These are phyloP conservation scores for Leccinum pachyderme DNA, from an alignment of 1,284 basidiomycete genomes.

Conservation along the genomic window DNA sequence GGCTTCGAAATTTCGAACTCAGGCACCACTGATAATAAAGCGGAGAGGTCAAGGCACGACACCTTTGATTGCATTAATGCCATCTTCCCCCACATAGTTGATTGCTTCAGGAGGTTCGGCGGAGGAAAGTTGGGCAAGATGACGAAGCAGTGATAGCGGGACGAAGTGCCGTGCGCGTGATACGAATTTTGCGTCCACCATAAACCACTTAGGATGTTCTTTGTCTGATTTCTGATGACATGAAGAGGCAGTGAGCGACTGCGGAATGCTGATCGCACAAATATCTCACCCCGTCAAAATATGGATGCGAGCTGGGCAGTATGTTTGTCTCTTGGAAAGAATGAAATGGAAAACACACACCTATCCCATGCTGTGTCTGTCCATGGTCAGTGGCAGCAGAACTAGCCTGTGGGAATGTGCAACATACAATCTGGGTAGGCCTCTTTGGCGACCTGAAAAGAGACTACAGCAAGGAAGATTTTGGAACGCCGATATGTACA, in stretches of 20 bases:
- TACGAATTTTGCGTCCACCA: conserved; percentile 83
- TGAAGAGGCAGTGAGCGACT: conserved; percentile 4
- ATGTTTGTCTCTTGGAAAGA: conserved; percentile 6
- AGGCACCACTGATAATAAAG: conserved; percentile 1
- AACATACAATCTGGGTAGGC: conserved; percentile 84
- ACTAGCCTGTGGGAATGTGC: conserved; percentile 3
- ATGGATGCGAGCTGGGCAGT: conserved; percentile 71
- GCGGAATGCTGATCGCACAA: conserved; percentile 7
- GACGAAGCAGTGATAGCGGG: conserved; percentile 74
- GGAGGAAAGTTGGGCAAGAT: conserved; percentile 46
- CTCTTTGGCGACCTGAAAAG: conserved; percentile 67
- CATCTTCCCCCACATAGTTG: conserved; percentile 60
- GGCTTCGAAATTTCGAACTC: conserved; percentile 31
- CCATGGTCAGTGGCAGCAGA: conserved; percentile 6
- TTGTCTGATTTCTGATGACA: conserved; percentile 66
- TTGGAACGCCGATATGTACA: conserved; percentile 13
- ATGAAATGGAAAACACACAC: conserved; percentile 42
- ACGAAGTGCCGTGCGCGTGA: conserved; percentile 72
- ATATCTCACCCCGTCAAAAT: conserved; percentile 72
- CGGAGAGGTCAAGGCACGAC: conserved; percentile 9
- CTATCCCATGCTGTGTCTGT: conserved; percentile 87
- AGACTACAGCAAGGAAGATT: conserved; percentile 4
- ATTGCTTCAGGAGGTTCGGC: conserved; percentile 50
- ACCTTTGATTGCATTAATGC: conserved; percentile 64
- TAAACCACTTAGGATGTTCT: conserved; percentile 86